These are phyloP conservation scores for Ogataea degrootiae DNA, from an alignment of 805 yeast genomes.

Conservation along the genomic window DNA sequence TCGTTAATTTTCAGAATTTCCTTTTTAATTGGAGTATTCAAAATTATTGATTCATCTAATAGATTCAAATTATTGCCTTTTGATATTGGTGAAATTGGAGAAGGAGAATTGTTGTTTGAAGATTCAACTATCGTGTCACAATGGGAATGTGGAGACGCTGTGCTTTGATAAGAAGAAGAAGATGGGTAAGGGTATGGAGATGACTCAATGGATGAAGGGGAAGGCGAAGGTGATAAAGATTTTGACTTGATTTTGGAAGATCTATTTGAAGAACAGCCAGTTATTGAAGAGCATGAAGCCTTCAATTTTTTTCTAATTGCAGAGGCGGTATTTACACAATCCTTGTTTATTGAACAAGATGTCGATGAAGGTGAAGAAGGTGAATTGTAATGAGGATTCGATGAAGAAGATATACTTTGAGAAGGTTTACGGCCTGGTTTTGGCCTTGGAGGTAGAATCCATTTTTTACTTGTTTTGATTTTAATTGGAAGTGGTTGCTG, in stretches of 20 bases:
- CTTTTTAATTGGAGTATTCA: slow-evolving; percentile 32
- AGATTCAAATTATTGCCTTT: not conserved
- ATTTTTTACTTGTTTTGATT: slow-evolving; percentile 64
- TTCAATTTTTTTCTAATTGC: slow-evolving; percentile 3
- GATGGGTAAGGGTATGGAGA: not conserved
- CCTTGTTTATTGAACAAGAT: no score
- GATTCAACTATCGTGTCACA: slow-evolving; percentile 2
- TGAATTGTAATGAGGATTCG: no score
- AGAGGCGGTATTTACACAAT: slow-evolving; percentile 1
- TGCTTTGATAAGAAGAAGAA: not conserved
- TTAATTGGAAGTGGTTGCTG: slow-evolving; percentile 15
- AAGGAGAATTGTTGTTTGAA: not conserved
- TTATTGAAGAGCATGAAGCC: not conserved
- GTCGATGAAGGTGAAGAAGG: no score
- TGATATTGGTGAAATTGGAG: not conserved
- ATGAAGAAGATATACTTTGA: not conserved
- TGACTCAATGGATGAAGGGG: not conserved
- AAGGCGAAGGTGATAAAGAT: not conserved
- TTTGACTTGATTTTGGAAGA: not conserved
- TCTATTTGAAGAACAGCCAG: not conserved
- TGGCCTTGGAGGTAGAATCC: slow-evolving; percentile 85
- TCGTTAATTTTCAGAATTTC: slow-evolving; percentile 39
- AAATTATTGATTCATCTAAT: slow-evolving; percentile 16
- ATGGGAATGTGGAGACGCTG: not conserved
- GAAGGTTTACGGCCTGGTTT: slow-evolving; percentile 61